Evolutionary conservation across 1,284 basidiomycete species (phyloP), one percentile per base, ranked within the genome.

Genomic region (Agaricales sp.): DNA sequence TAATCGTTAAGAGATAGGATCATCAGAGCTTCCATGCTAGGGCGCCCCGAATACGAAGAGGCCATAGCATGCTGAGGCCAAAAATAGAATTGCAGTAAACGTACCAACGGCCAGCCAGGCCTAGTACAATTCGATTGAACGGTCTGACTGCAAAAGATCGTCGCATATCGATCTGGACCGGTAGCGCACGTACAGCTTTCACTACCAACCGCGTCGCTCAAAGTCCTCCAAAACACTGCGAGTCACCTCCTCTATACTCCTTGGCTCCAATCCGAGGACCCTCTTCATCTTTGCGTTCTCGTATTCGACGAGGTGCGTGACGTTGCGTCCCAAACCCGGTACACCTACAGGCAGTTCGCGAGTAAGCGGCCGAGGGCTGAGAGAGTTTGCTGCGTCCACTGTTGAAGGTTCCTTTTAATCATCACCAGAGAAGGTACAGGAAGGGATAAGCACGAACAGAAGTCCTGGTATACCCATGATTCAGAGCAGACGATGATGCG

Each of bases 241-340:
- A 22, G 67, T 63, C 4, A 62, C 63, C 52, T 77, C 63, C 50
- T 67, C 64, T 49, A 70, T 61, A 1, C 63, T 58, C 21, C 61
- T 63, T 55, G 72, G 77, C 52, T 68, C 64, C 48, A 78, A 58
- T 1, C 69, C 74, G 4, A 80, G 64, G 41, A 76, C 61, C 43
- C 61, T 61, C 41, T 59, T 60, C 25, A n/a, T n/a, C 30, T 35
- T 35, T n/a, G 30, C 8, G 30, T 8, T n/a, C 8, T 35, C 30
- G 30, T 35, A 35, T 35, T 35, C n/a, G 30, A 35, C 30, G 30
- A 35, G 8, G 30, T 35, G 30, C 30, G 8, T 35, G 11, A n/a
- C n/a, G 30, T 35, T n/a, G 8, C n/a, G 11, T 35, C 30, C 30
- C 8, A 8, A 8, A 8, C 30, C 30, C 30, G 8, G 8, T 8